phyloP scores from a whole-genome alignment of 1,284 basidiomycete genomes.

The Naganishia albida region DNA sequence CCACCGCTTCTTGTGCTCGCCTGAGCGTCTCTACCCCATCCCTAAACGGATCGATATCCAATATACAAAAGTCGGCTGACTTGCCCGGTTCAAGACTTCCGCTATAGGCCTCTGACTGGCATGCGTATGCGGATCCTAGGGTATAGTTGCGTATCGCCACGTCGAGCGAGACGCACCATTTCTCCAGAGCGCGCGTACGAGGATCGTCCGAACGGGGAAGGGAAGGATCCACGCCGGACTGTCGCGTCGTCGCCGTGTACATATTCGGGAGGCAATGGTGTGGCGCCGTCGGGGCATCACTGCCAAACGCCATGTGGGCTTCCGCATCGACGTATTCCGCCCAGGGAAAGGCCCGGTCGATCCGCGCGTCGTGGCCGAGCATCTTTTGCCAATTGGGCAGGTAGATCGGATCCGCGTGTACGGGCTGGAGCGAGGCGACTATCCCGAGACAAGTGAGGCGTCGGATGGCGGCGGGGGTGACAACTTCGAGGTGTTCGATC shows the following conservation, averaged over 20 bases:
- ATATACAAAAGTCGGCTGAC: constrained; percentile 40
- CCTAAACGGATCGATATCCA: constrained; percentile 40
- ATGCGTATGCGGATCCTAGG: constrained; percentile 34
- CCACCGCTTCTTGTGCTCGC: constrained; percentile 38
- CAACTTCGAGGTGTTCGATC: constrained; percentile 44
- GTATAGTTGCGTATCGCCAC: constrained; percentile 22
- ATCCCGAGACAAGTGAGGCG: constrained; percentile 39
- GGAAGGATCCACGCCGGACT: constrained; percentile 36
- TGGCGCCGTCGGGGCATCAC: constrained; percentile 41
- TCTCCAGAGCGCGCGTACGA: constrained; percentile 20
- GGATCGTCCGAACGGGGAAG: constrained; percentile 11
- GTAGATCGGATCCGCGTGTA: constrained; percentile 42
- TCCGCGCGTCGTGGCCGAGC: constrained; percentile 39
- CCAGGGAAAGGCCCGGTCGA: constrained; percentile 40
- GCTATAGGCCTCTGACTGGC: constrained; percentile 29
- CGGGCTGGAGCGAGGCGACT: constrained; percentile 41
- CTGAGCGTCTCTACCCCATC: constrained; percentile 38
- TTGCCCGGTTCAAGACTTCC: constrained; percentile 39
- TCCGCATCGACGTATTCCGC: constrained; percentile 38
- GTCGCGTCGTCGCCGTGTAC: constrained; percentile 41
- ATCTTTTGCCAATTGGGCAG: constrained; percentile 37
- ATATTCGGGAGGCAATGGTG: constrained; percentile 40
- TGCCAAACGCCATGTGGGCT: constrained; percentile 39
- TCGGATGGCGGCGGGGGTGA: constrained; percentile 33
- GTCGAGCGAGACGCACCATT: constrained; percentile 17